A percentile compares a stretch with the other conserved stretches of the same genome.
phyloP scores from a whole-genome alignment of 2,329 filamentous ascomycete species.

The Fusarium humuli region DNA sequence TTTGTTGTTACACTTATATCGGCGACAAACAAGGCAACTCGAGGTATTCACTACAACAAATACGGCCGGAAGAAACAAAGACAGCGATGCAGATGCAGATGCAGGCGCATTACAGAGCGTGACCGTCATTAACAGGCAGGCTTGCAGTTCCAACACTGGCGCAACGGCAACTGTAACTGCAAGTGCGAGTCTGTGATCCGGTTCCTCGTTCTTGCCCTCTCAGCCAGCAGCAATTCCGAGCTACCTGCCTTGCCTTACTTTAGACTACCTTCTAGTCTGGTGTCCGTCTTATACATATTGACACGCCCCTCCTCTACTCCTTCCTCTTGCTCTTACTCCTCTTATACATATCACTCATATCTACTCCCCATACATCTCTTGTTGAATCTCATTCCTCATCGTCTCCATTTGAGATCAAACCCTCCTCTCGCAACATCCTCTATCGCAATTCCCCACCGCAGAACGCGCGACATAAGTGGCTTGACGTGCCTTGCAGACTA shows the following conservation, averaged over 20 bases:
- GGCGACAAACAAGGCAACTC: constrained; percentile 15
- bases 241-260: constrained; percentile 7
- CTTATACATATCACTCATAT: constrained; percentile 26
- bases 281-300: constrained; percentile 28
- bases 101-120: constrained; percentile 27
- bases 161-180: constrained; percentile 27
- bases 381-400: constrained; percentile 21
- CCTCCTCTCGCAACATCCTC: constrained; percentile 15
- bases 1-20: constrained; percentile 21
- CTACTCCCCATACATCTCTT: constrained; percentile 9
- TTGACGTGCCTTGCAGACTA: constrained; percentile 45
- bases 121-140: constrained; percentile 19
- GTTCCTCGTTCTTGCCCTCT: constrained; percentile 14
- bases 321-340: background rate
- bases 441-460: constrained; percentile 18
- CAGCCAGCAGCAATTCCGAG: constrained; percentile 20
- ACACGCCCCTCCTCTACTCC: constrained; percentile 23
- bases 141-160: constrained; percentile 25
- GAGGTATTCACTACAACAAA: constrained; percentile 11
- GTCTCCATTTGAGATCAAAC: constrained; percentile 20
- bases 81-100: constrained; percentile 18
- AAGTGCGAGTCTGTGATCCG: constrained; percentile 18
- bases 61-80: constrained; percentile 23
- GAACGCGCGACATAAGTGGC: constrained; percentile 45
- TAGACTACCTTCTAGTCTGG: constrained; percentile 13